Evolutionary conservation across 2,329 filamentous ascomycete species (phyloP), one percentile per base, ranked within the genome.

Genomic region (Rutstroemia sp.): DNA sequence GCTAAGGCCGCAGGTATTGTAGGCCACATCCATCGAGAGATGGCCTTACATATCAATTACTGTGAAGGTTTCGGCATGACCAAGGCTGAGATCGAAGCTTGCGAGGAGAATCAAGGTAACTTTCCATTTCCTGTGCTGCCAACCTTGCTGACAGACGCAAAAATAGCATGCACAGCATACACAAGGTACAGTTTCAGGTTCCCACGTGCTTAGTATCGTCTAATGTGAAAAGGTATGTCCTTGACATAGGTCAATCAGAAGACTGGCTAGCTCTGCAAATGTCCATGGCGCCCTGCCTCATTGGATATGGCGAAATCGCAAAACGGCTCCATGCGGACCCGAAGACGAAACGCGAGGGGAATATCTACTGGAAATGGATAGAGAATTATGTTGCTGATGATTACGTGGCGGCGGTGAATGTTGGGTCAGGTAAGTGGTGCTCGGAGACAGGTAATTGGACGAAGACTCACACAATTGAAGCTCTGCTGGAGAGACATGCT

Each of bases 361-460:
- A 92, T 69, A 77, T 73, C 17, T 97, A 95, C 73, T 94, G 88
- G 86, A 80, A 84, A 47, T 97, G 92, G 92, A 89, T 97, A 62
- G 78, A 92, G 68, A 95, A 89, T 67, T 97, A 96, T 68, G 81
- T 88, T 16, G 87, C 85, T 2, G 84, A 89, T 0, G 88, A 94
- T 68, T 96, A 95, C 63, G 73, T 77, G 0, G 77, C 84, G 60
- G 88, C 89, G 5, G 88, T 95, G 54, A 76, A 76, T 61, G 77
- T 82, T 3, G 89, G 89, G 21, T 82, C 79, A 54, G 83, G 88
- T 89, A 73, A 71, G 79, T 27, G 21, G 39, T 9, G 27, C 6
- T 16, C 25, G 17, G 12, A 23, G 34, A 42, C n/a, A 38, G 12
- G 51, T 53, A 10, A 54, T 25, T 30, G 21, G 16, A 34, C 10